These are phyloP conservation scores for Ogataea paradorogensis DNA, from an alignment of 805 yeast genomes.

Conservation along the genomic window DNA sequence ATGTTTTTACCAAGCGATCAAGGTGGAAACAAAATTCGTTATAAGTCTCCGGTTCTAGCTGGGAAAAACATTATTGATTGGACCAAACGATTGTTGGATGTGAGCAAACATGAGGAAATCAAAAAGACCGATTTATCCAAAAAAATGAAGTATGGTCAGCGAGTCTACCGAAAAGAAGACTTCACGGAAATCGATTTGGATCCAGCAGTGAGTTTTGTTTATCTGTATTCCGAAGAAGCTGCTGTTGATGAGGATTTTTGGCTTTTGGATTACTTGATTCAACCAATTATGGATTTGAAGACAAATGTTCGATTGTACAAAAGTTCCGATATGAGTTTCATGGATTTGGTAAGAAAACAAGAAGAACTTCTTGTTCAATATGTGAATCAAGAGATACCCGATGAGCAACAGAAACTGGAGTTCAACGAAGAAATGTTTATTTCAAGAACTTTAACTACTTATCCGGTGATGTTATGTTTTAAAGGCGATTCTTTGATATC, in stretches of 20 bases:
- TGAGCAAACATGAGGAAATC: slow-evolving; percentile 39
- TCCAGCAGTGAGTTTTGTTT: slow-evolving; percentile 52
- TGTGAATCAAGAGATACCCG: slow-evolving; percentile 38
- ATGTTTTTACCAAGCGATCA: slow-evolving; percentile 51
- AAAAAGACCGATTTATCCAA: slow-evolving; percentile 20
- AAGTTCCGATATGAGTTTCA: slow-evolving; percentile 43
- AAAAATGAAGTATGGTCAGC: slow-evolving; percentile 20
- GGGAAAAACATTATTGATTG: slow-evolving; percentile 39
- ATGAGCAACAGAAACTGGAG: slow-evolving; percentile 17
- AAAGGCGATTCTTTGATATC: slow-evolving; percentile 55
- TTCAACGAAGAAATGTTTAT: slow-evolving; percentile 46
- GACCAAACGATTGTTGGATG: slow-evolving; percentile 46
- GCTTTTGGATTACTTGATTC: slow-evolving; percentile 57
- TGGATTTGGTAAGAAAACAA: slow-evolving; percentile 41
- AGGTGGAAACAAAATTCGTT: slow-evolving; percentile 48
- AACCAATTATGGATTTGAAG: slow-evolving; percentile 57
- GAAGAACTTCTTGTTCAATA: slow-evolving; percentile 39
- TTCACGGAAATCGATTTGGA: slow-evolving; percentile 30
- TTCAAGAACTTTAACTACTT: slow-evolving; percentile 52
- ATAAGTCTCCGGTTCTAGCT: slow-evolving; percentile 24
- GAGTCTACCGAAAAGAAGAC: slow-evolving; percentile 14
- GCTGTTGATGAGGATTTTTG: slow-evolving; percentile 60
- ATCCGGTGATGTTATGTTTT: slow-evolving; percentile 61
- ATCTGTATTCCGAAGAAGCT: slow-evolving; percentile 48
- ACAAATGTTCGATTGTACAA: slow-evolving; percentile 52